Evolutionary conservation across 2,329 filamentous ascomycete genomes (phyloP).

Genomic region (Pseudopyricularia javanii): DNA sequence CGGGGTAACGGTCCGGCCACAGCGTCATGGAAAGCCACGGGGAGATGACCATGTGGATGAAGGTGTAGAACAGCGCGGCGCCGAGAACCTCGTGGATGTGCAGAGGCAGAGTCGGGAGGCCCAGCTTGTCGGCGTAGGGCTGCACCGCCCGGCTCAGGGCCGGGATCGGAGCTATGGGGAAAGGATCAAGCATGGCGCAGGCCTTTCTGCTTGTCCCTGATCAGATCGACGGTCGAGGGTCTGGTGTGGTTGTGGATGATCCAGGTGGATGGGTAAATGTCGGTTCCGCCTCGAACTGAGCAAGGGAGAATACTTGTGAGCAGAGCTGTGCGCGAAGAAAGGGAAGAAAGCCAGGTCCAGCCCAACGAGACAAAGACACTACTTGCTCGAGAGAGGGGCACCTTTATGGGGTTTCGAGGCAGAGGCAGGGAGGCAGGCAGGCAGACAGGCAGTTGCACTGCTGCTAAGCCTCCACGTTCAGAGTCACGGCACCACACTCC

Average conservation of each 20-base stretch:
- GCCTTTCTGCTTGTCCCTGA: background rate
- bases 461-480: background rate
- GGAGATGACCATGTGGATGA: slow-evolving; percentile 54
- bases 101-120: slow-evolving; percentile 54
- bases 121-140: slow-evolving; percentile 50
- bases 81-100: slow-evolving; percentile 68
- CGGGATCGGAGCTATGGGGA: slow-evolving; percentile 50
- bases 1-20: slow-evolving; percentile 50
- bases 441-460: background rate
- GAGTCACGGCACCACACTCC: background rate
- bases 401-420: background rate
- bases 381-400: background rate
- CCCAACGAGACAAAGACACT: background rate
- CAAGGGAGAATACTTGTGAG: background rate
- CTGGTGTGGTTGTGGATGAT: background rate
- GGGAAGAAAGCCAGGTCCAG: background rate
- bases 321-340: background rate
- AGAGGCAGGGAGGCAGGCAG: background rate
- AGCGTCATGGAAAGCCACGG: slow-evolving; percentile 51
- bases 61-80: slow-evolving; percentile 55
- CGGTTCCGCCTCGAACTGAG: background rate
- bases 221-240: background rate
- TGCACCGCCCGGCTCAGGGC: slow-evolving; percentile 42
- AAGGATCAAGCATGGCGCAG: slow-evolving; percentile 57
- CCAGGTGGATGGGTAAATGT: background rate